Evolutionary conservation across 331 rosid genomes (phyloP).

Genomic region (Arachis monticola): DNA sequence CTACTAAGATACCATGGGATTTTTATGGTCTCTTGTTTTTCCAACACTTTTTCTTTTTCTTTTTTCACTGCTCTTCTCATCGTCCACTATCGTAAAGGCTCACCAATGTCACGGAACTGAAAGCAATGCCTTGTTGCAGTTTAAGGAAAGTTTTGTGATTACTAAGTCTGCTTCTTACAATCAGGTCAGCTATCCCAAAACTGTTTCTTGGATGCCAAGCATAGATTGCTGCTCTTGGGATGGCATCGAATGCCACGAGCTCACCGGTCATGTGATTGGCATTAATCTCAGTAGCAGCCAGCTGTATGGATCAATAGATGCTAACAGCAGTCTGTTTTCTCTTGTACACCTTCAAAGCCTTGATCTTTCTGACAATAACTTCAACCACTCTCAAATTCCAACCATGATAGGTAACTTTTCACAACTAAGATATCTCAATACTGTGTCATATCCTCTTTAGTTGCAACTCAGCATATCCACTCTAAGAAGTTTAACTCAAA

Average conservation of each 20-base stretch:
- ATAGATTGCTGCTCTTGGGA: constrained; percentile 53
- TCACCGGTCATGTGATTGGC: constrained; percentile 27
- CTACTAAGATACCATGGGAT: neutral
- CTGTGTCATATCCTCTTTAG: neutral
- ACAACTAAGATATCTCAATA: constrained; percentile 32
- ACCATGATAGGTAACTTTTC: constrained; percentile 40
- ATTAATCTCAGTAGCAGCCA: constrained; percentile 39
- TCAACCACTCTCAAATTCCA: constrained; percentile 44
- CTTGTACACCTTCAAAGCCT: constrained; percentile 41
- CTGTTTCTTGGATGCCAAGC: too few relatives aligned
- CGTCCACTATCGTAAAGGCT: too few relatives aligned
- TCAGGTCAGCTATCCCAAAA: too few relatives aligned
- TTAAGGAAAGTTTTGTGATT: too few relatives aligned
- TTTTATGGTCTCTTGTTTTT: too few relatives aligned
- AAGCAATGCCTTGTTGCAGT: too few relatives aligned
- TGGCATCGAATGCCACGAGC: constrained; percentile 43
- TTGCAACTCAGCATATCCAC: neutral
- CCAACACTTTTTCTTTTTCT: too few relatives aligned
- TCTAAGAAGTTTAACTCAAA: constrained; percentile 16
- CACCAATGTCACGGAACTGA: too few relatives aligned
- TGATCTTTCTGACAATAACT: constrained; percentile 43
- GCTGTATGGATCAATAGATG: constrained; percentile 37
- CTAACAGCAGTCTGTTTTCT: constrained; percentile 47
- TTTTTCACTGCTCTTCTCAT: too few relatives aligned
- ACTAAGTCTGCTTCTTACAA: too few relatives aligned